phyloP scores from a whole-genome alignment of 345 rosid species.

The Theobroma cacao region DNA sequence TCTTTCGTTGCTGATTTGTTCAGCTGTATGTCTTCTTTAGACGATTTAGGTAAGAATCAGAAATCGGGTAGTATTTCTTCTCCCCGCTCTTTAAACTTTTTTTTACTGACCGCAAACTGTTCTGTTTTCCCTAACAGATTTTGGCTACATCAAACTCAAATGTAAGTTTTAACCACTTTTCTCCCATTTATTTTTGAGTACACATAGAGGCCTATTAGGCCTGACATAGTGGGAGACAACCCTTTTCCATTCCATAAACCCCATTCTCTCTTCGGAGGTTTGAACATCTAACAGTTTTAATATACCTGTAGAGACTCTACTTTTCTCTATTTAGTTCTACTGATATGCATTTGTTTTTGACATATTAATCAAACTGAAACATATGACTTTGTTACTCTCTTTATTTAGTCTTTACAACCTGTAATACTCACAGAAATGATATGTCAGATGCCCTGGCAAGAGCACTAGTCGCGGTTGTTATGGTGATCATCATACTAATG shows the following conservation, averaged over 20 bases:
- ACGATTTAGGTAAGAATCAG: constrained; percentile 32
- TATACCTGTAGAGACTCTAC: not conserved
- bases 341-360: not conserved
- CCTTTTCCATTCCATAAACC: too few species aligned
- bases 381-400: not conserved
- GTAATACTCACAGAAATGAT: constrained; percentile 10
- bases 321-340: not conserved
- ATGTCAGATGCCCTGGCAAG: constrained; percentile 31
- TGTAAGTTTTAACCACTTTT: constrained; percentile 30
- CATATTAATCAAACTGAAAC: not conserved
- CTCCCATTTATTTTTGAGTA: not conserved
- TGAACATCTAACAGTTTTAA: not conserved
- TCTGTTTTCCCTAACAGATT: constrained; percentile 30
- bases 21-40: constrained; percentile 39
- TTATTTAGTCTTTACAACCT: not conserved
- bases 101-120: not conserved
- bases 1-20: constrained; percentile 29
- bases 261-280: not conserved
- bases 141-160: constrained; percentile 35
- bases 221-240: not conserved
- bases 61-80: not conserved
- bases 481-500: constrained; percentile 22
- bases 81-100: not conserved
- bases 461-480: constrained; percentile 9
- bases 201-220: not conserved